Evolutionary conservation across 2,329 filamentous ascomycete genomes (phyloP).

Genomic region (Penicillium fuscoglaucum): DNA sequence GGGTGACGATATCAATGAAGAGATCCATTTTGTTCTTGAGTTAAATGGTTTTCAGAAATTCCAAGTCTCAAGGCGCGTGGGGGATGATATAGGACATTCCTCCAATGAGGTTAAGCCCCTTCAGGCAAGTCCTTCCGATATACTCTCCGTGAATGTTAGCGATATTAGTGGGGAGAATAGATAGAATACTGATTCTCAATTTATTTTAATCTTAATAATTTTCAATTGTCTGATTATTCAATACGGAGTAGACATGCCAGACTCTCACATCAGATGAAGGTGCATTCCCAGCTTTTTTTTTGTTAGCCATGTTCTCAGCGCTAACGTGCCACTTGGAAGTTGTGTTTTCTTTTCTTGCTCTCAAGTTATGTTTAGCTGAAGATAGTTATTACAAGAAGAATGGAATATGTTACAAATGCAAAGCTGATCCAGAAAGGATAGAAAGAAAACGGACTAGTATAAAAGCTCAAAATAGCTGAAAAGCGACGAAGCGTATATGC

Average conservation of each 20-base stretch:
- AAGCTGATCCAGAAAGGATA: not conserved
- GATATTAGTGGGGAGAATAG: not conserved
- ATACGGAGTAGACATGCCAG: no score
- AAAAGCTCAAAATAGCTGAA: not conserved
- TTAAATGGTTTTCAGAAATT: not conserved
- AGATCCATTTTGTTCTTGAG: constrained; percentile 10
- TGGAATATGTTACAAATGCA: not conserved
- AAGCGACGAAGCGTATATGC: not conserved
- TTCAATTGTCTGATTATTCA: not conserved
- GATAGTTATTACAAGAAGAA: not conserved
- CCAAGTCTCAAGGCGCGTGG: not conserved
- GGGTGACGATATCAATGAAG: constrained; percentile 61
- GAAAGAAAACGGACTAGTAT: no score
- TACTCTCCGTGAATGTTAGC: not conserved
- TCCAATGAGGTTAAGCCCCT: constrained; percentile 1
- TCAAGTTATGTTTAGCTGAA: not conserved
- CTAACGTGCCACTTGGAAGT: not conserved
- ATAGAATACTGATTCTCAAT: not conserved
- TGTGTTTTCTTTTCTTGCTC: no score
- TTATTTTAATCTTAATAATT: no score
- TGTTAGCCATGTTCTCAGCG: not conserved
- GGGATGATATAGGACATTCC: constrained; percentile 5
- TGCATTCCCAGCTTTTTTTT: no score
- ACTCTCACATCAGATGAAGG: not conserved
- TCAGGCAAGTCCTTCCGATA: constrained; percentile 10